Evolutionary conservation across 2,329 filamentous ascomycete genomes (phyloP).

Genomic region (Colletotrichum trifolii): DNA sequence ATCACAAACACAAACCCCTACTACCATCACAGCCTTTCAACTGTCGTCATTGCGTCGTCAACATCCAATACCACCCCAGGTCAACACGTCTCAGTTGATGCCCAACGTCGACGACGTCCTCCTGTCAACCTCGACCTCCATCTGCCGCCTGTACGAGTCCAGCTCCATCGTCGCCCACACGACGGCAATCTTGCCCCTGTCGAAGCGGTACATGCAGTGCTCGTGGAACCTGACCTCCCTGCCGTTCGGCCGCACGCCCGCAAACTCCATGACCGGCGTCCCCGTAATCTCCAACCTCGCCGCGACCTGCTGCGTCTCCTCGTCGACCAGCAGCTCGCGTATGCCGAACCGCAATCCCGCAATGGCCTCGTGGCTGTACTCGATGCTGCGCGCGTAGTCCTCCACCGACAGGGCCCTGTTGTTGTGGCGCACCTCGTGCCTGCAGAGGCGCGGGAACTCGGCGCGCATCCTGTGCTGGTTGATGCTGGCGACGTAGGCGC

Average conservation of each 20-base stretch:
- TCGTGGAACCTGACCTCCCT: constrained; percentile 45
- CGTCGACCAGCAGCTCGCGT: constrained; percentile 45
- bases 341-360: constrained; percentile 43
- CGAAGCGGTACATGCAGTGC: constrained; percentile 48
- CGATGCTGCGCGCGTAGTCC: constrained; percentile 44
- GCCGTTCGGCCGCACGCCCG: constrained; percentile 44
- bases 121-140: constrained; percentile 12
- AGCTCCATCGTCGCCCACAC: constrained; percentile 50
- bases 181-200: constrained; percentile 45
- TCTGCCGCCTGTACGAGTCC: constrained; percentile 39
- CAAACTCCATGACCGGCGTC: constrained; percentile 42
- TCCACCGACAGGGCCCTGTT: constrained; percentile 38
- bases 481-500: constrained; percentile 46
- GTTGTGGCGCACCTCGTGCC: constrained; percentile 45
- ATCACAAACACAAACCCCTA: too few relatives aligned
- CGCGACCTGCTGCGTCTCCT: constrained; percentile 45
- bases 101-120: constrained; percentile 30
- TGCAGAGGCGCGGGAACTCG: constrained; percentile 43
- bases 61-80: background rate
- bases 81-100: constrained; percentile 11
- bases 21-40: too few relatives aligned
- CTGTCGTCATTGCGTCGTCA: background rate
- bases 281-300: constrained; percentile 46
- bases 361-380: constrained; percentile 43
- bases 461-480: constrained; percentile 43